These are phyloP conservation scores for Thelephora ganbajun DNA, from an alignment of 768 basidiomycete species.

Conservation along the genomic window DNA sequence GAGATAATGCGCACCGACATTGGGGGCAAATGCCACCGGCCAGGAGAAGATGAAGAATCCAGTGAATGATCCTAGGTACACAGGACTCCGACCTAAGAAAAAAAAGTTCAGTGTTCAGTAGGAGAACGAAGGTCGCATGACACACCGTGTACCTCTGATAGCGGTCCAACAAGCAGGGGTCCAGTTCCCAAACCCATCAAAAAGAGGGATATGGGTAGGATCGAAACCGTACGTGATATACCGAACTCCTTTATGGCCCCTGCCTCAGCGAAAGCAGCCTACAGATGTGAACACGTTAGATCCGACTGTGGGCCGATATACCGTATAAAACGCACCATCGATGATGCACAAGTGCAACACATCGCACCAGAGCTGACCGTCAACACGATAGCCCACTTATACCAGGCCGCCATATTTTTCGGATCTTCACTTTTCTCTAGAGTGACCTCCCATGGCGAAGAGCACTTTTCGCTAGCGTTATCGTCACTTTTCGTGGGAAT, in stretches of 20 bases:
- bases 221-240: constrained; percentile 24
- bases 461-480: not conserved
- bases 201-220: constrained; percentile 26
- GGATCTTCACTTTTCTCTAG: constrained; percentile 11
- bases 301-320: not conserved
- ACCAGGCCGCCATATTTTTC: constrained; percentile 6
- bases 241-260: constrained; percentile 23
- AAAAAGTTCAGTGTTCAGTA: constrained; percentile 24
- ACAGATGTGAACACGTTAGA: not conserved
- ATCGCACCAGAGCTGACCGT: constrained; percentile 10
- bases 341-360: constrained; percentile 14
- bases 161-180: constrained; percentile 12
- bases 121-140: constrained; percentile 13
- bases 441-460: constrained; percentile 8
- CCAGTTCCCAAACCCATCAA: constrained; percentile 20
- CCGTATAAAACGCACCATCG: constrained; percentile 8
- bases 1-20: constrained; percentile 31
- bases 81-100: constrained; percentile 42
- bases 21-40: constrained; percentile 57
- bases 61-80: constrained; percentile 47
- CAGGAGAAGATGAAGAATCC: constrained; percentile 47
- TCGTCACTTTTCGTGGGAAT: no score
- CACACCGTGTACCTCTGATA: constrained; percentile 9
- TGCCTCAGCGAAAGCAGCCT: constrained; percentile 24
- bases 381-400: constrained; percentile 12